These are phyloP conservation scores for Knufia fluminis DNA, from an alignment of 2,329 filamentous ascomycete species.

Conservation along the genomic window DNA sequence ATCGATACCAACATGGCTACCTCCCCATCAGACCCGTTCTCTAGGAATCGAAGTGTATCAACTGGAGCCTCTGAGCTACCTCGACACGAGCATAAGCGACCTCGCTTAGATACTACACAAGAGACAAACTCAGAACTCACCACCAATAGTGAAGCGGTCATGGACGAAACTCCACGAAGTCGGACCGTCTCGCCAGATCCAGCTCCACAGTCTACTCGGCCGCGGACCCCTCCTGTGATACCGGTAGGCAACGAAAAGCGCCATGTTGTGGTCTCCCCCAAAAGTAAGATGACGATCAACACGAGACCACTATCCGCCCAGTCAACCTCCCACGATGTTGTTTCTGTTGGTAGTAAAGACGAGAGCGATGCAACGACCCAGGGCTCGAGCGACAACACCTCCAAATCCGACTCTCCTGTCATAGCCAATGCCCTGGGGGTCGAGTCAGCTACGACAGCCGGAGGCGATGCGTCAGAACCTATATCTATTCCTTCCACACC, in stretches of 20 bases:
- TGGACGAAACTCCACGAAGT: background rate
- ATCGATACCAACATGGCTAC: constrained; percentile 16
- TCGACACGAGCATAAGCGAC: constrained; percentile 23
- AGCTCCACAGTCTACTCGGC: background rate
- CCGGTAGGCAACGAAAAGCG: constrained; percentile 20
- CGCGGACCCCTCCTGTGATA: constrained; percentile 13
- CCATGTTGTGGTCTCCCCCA: constrained; percentile 28
- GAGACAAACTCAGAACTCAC: background rate
- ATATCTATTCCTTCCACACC: constrained; percentile 38
- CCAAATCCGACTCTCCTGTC: constrained; percentile 17
- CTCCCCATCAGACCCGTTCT: constrained; percentile 17
- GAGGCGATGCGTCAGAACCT: constrained; percentile 20
- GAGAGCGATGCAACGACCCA: constrained; percentile 4
- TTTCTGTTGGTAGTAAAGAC: background rate
- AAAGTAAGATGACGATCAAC: constrained; percentile 41
- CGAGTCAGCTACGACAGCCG: constrained; percentile 7
- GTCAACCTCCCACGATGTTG: constrained; percentile 14
- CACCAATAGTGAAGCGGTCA: constrained; percentile 9
- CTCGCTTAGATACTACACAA: constrained; percentile 11
- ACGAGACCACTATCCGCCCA: constrained; percentile 25
- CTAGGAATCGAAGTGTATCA: constrained; percentile 22
- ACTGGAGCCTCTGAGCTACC: constrained; percentile 20
- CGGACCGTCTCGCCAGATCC: background rate
- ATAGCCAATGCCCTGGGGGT: background rate
- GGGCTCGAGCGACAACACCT: constrained; percentile 10